phyloP scores from a whole-genome alignment of 169 alveolate genomes.

The Toxoplasma gondii region DNA sequence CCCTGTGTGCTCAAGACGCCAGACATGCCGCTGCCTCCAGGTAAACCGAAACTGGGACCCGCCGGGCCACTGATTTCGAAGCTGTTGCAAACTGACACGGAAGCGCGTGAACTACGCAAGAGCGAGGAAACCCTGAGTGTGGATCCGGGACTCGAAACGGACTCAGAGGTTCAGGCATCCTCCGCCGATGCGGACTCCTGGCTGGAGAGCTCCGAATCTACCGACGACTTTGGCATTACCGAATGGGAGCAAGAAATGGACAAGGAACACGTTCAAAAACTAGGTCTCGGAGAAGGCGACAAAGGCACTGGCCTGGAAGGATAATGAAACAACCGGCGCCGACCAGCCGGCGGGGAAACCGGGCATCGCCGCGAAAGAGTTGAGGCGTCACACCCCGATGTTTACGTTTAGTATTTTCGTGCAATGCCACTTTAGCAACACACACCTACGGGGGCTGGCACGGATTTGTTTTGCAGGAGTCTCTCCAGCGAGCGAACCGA shows the following conservation, averaged over 20 bases:
- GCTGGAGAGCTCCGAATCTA: background rate
- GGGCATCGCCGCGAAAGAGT: too few relatives aligned
- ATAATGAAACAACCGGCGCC: too few relatives aligned
- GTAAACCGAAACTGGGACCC: background rate
- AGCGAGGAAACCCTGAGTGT: too few relatives aligned
- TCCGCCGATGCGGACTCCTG: background rate
- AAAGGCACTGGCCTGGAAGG: background rate
- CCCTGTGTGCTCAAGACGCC: slow-evolving; percentile 3
- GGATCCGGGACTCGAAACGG: background rate
- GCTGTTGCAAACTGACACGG: background rate
- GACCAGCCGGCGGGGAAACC: too few relatives aligned
- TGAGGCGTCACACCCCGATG: too few relatives aligned
- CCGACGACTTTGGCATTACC: background rate
- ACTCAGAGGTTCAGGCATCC: background rate
- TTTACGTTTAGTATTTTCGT: too few relatives aligned
- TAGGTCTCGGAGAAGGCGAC: background rate
- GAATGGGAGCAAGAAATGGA: background rate
- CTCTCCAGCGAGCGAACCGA: too few relatives aligned
- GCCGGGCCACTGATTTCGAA: background rate
- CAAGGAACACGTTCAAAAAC: background rate
- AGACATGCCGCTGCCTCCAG: background rate
- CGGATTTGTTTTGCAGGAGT: too few relatives aligned
- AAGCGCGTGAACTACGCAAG: too few relatives aligned
- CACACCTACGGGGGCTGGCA: too few relatives aligned
- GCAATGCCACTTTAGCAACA: too few relatives aligned